A percentile compares a stretch with the other conserved stretches of the same genome.
phyloP scores from a whole-genome alignment of 306 rosid species.

The Lupinus albus region DNA sequence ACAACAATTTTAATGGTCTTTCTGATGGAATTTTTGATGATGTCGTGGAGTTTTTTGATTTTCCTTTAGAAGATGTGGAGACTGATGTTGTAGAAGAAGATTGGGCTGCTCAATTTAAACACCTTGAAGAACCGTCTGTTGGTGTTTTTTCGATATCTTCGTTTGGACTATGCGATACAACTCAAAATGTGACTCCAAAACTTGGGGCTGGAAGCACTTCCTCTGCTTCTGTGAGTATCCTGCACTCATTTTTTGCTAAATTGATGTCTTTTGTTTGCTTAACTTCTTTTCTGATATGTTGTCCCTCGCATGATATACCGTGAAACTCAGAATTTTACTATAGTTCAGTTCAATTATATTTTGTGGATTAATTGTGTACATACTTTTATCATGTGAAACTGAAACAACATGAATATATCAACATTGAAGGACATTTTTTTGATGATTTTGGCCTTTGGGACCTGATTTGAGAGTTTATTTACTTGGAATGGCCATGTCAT shows the following conservation, averaged over 20 bases:
- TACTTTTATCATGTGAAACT: slow-evolving; percentile 20
- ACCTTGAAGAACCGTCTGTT: slow-evolving; percentile 57
- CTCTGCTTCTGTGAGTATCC: slow-evolving; percentile 55
- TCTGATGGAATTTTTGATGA: slow-evolving; percentile 49
- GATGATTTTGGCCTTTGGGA: neutral
- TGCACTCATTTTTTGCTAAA: neutral
- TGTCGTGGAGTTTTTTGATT: slow-evolving; percentile 51
- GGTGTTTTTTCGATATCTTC: slow-evolving; percentile 46
- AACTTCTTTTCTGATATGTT: neutral
- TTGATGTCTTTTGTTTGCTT: neutral
- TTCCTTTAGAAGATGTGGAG: slow-evolving; percentile 69
- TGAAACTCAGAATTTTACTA: slow-evolving; percentile 12
- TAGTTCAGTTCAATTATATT: neutral
- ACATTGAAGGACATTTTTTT: slow-evolving; percentile 8
- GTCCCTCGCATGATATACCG: neutral
- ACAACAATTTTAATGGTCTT: slow-evolving; percentile 47
- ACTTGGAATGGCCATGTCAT: neutral
- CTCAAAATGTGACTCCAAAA: slow-evolving; percentile 35
- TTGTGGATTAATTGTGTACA: neutral
- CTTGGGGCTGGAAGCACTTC: slow-evolving; percentile 29
- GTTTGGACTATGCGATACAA: slow-evolving; percentile 22
- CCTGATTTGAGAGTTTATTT: neutral
- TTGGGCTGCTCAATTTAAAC: slow-evolving; percentile 62
- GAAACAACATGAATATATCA: neutral
- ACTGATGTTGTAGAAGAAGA: slow-evolving; percentile 49